Conservation (phyloP, 352 stramenopile species). For the Discostella stelligera region DNA sequence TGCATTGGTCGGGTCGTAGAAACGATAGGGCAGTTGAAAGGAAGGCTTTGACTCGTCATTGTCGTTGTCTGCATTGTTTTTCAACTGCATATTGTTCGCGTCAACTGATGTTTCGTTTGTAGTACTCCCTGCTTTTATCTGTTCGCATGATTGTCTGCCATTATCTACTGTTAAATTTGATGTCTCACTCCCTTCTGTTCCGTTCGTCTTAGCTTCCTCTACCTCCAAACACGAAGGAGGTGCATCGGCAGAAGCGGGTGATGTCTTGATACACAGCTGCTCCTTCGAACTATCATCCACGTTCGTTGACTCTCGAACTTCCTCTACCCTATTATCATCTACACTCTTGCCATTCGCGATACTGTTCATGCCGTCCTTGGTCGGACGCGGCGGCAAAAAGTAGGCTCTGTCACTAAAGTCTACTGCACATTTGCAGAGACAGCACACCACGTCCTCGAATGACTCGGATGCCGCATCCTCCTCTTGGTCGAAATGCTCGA, state of each 20-base stretch:
- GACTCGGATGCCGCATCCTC: slow-evolving; percentile 41
- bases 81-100: not conserved
- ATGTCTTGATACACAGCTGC: not conserved
- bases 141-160: not conserved
- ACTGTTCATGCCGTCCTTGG: slow-evolving; percentile 1
- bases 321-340: not conserved
- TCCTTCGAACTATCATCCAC: not conserved
- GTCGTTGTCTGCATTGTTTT: slow-evolving; percentile 24
- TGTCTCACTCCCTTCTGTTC: not conserved
- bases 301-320: not conserved
- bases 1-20: slow-evolving; percentile 73
- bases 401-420: slow-evolving; percentile 68
- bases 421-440: slow-evolving; percentile 72
- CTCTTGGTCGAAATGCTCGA: not conserved
- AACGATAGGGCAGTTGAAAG: slow-evolving; percentile 46
- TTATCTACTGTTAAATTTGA: not conserved
- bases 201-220: not conserved
- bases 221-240: not conserved
- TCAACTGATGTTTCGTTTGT: not conserved
- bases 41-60: slow-evolving; percentile 8
- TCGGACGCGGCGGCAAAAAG: slow-evolving; percentile 30
- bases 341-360: not conserved
- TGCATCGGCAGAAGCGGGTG: not conserved
- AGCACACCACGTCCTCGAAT: slow-evolving; percentile 64
- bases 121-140: not conserved